These are phyloP conservation scores for sunflower (Helianthus annuus) DNA, from an alignment of 129 eudicot species.

Conservation along the genomic window DNA sequence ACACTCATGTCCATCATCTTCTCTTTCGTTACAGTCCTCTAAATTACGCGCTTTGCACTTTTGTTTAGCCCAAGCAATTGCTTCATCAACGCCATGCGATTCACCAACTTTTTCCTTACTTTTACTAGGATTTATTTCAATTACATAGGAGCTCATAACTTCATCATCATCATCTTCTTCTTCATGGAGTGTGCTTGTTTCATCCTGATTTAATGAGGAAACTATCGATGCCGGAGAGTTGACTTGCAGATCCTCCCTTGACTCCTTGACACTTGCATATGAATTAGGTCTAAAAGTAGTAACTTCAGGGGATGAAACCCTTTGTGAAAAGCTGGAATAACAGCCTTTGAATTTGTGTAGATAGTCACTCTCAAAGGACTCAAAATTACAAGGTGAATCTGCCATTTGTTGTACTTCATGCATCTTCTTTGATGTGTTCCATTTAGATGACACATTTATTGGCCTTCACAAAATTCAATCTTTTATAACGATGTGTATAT, in stretches of 20 bases:
- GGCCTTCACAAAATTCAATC: conserved; percentile 50
- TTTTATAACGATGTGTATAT: conserved; percentile 5
- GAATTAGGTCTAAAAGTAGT: conserved; percentile 49
- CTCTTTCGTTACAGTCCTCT: conserved; percentile 20
- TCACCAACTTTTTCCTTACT: conserved; percentile 37
- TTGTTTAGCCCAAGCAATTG: conserved; percentile 95
- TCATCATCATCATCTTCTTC: conserved; percentile 42
- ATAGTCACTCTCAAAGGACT: conserved; percentile 32
- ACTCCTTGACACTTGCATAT: conserved; percentile 38
- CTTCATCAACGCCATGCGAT: conserved; percentile 67
- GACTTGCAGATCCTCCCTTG: conserved; percentile 54
- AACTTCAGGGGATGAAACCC: conserved; percentile 63
- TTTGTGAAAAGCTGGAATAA: conserved; percentile 42
- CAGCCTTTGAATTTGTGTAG: conserved; percentile 40
- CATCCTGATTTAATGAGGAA: conserved; percentile 51
- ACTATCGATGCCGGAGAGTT: conserved; percentile 67
- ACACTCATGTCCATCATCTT: conserved; percentile 27
- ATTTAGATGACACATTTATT: conserved; percentile 47
- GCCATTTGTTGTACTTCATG: conserved; percentile 35
- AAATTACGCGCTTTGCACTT: conserved; percentile 42
- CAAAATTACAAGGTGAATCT: conserved; percentile 33
- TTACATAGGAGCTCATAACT: conserved; percentile 65
- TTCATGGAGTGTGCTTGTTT: conserved; percentile 12
- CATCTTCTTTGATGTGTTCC: conserved; percentile 49
- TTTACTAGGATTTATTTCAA: conserved; percentile 52